phyloP scores from a whole-genome alignment of 129 eudicot species.

The Arctium minus region DNA sequence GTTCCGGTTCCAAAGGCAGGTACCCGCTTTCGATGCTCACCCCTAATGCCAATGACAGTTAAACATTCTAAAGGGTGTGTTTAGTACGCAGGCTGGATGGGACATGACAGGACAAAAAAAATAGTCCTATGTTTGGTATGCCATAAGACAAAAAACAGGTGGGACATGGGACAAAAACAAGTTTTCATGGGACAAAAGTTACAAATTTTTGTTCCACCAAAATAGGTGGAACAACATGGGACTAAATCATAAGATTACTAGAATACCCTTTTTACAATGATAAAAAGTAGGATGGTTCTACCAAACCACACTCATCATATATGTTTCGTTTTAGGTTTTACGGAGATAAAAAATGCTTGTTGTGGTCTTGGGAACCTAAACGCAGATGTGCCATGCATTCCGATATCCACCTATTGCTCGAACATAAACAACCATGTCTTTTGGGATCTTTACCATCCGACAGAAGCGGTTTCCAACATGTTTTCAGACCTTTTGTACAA shows the following conservation, averaged over 20 bases:
- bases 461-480: slow-evolving; percentile 48
- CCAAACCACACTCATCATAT: neutral
- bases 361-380: slow-evolving; percentile 69
- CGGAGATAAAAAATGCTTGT: slow-evolving; percentile 74
- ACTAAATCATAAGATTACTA: too few relatives aligned
- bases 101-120: too few relatives aligned
- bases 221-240: too few relatives aligned
- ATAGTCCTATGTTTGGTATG: too few relatives aligned
- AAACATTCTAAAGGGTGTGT: neutral
- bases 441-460: slow-evolving; percentile 85
- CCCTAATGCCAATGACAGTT: neutral
- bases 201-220: too few relatives aligned
- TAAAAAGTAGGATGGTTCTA: neutral
- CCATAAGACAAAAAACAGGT: too few relatives aligned
- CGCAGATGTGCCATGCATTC: slow-evolving; percentile 56
- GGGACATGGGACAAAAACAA: too few relatives aligned
- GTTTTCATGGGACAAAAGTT: too few relatives aligned
- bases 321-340: slow-evolving; percentile 47
- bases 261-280: too few relatives aligned
- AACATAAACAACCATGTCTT: slow-evolving; percentile 57
- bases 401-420: slow-evolving; percentile 49
- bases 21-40: too few relatives aligned
- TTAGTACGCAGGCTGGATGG: neutral
- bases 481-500: slow-evolving; percentile 35
- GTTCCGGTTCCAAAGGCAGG: too few relatives aligned